Base-by-base conservation (phyloP, 352 stramenopile species). In the Phytopythium montanum region DNA sequence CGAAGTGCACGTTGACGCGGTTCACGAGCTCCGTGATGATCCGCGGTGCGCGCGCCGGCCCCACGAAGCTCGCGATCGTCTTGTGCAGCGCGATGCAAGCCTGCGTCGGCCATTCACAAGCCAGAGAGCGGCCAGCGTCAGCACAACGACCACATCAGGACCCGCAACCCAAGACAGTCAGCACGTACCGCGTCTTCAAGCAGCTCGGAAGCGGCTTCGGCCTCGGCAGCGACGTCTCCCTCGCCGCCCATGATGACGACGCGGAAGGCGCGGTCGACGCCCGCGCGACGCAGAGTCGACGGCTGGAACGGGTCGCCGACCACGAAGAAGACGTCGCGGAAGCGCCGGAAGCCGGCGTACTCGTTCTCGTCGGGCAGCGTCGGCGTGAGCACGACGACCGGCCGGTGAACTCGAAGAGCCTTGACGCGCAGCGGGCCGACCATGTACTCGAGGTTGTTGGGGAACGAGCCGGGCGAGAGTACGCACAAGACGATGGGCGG, bases 1-100 rank as follows among this genome's bases (percentile, higher is more conserved):
- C 80, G 39, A 93, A 95, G 60, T 95, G 85, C 31, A 95, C 83
- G 44, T 90, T 95, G 9, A 79, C 72, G 41, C 85, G 73, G 61
- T 92, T 95, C 25, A 81, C 73, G 16, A 95, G 76, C 61, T 95
- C 83, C 2, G 80, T 90, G 55, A 95, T 87, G 54, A 95, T 69
- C 9, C 79, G 66, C 8, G 83, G 80, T 18, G 81, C 80, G 21
- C 79, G 74, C 23, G 61, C 62, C 3, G 79, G 79, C 3, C 83
- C 83, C 25, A 95, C 70, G 13, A 88, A 73, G 25, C 78, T 81
- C 9, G 76, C 63, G 31, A 95, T 90, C 33, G 83, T 89, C 66
- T 89, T 93, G 72, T 95, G 84, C 31, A 92, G 73, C n/a, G 85
- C 83, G 34, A 95, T 75, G 57, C 10, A 61, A 10, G 63, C 64